Base-by-base conservation (phyloP, 1,139 yeast species). In the Diutina ranongensis region DNA sequence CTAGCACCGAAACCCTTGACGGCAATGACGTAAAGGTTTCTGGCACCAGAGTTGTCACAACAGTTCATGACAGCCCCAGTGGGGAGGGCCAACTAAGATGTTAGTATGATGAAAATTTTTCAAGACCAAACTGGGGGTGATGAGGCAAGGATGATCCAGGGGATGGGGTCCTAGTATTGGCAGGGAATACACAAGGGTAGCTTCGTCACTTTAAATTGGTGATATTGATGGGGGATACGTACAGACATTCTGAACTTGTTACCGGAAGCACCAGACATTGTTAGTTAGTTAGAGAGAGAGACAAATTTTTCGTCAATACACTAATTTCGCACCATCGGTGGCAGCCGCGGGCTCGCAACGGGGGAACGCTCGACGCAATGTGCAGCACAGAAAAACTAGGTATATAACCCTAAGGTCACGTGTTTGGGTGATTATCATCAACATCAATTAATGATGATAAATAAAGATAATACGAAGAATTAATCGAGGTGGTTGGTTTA, bases 11-110 rank as follows among this genome's bases (percentile, higher is more conserved):
- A 73, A 65, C 98, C 98, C 81, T 89, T 92, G 71, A 94, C 99
- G 77, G 99, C 92, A 68, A 94, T 77, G 77, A 94, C 82, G 83
- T 89, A 87, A 69, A 94, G 83, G 87, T 89, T 92, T 83, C 97
- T 89, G 67, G 98, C 99, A 81, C 99, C 99, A 64, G 95, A 79
- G 95, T 94, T 94, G 76, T 94, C 99, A 75, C 95, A 92, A 81
- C 99, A 94, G 88, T 94, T 94, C 80, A 94, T 83, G 74, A 94
- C 88, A 75, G 99, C 99, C 76, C 98, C 98, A 64, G 80, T 84
- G 77, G 99, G 99, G 72, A 94, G 86, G 83, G 95, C 99, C 79
- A 94, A 88, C 28, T 25, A 25, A 25, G 28, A 25, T 25, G 28
- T 25, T 64, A 63, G 68, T 64, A 64, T 58, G 57, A 57, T 53